These are phyloP conservation scores for Teunomyces tritomae DNA, from an alignment of 805 yeast genomes.

Conservation along the genomic window DNA sequence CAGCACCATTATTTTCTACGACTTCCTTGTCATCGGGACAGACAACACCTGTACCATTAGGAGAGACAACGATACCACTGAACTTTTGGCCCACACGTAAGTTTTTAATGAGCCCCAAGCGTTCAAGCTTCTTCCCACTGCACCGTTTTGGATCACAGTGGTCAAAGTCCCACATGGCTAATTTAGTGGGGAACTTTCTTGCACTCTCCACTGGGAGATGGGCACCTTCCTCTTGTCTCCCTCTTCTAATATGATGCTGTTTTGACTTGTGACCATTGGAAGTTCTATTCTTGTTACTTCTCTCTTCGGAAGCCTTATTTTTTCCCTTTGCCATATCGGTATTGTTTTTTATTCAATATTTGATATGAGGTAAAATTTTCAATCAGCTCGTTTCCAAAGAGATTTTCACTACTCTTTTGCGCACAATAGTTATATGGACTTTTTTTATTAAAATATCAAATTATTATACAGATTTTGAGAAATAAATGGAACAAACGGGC, in stretches of 20 bases:
- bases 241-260: slow-evolving; percentile 45
- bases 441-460: not conserved
- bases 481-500: slow-evolving; percentile 5
- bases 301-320: slow-evolving; percentile 48
- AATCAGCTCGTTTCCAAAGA: not conserved
- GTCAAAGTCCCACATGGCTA: slow-evolving; percentile 99
- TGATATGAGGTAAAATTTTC: not conserved
- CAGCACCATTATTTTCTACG: slow-evolving; percentile 83
- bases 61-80: slow-evolving; percentile 86
- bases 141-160: slow-evolving; percentile 98
- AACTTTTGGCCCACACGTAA: slow-evolving; percentile 92
- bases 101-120: slow-evolving; percentile 77
- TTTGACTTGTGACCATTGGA: slow-evolving; percentile 59
- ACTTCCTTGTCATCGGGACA: slow-evolving; percentile 81
- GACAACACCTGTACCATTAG: slow-evolving; percentile 86
- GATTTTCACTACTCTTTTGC: not conserved
- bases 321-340: slow-evolving; percentile 52
- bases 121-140: slow-evolving; percentile 88
- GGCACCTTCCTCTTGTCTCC: slow-evolving; percentile 32
- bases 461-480: slow-evolving; percentile 5
- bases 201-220: slow-evolving; percentile 9
- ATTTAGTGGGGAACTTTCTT: slow-evolving; percentile 66
- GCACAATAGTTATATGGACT: not conserved
- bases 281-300: slow-evolving; percentile 34
- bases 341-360: not conserved